Conservation (phyloP, 2,329 filamentous ascomycete species). For the Curvularia lunata region DNA sequence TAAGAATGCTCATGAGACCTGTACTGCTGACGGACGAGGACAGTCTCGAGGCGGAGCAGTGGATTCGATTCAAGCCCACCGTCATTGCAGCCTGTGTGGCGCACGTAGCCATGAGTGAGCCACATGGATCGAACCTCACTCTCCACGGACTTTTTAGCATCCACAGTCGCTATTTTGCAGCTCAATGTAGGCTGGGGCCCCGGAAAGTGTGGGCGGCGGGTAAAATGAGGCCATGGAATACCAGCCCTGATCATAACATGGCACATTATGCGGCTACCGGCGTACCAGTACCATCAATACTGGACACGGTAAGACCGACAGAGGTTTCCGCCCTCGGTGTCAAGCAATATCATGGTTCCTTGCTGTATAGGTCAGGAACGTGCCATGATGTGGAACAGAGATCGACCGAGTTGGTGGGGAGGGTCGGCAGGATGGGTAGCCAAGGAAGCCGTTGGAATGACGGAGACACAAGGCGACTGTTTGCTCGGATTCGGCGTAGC, state of each 20-base stretch:
- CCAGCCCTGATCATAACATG: conserved; percentile 10
- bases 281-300: not conserved
- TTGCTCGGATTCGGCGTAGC: not conserved
- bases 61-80: not conserved
- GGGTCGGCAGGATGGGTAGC: conserved; percentile 6
- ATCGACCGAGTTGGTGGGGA: conserved; percentile 5
- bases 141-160: not conserved
- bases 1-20: not conserved
- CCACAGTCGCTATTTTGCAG: not conserved
- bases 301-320: conserved; percentile 11
- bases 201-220: conserved; percentile 4
- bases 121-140: not conserved
- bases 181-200: not conserved
- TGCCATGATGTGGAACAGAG: conserved; percentile 2
- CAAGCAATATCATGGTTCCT: not conserved
- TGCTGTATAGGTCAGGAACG: conserved; percentile 7
- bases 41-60: not conserved
- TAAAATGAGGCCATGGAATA: not conserved
- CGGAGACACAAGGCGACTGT: conserved; percentile 8
- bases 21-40: not conserved
- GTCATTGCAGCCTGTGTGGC: not conserved
- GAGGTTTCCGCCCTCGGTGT: not conserved
- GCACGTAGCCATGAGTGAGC: not conserved
- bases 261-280: conserved; percentile 1
- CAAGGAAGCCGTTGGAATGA: conserved; percentile 19